Conservation (phyloP, 495 filamentous ascomycete species). For the Penicillium turbatum region DNA sequence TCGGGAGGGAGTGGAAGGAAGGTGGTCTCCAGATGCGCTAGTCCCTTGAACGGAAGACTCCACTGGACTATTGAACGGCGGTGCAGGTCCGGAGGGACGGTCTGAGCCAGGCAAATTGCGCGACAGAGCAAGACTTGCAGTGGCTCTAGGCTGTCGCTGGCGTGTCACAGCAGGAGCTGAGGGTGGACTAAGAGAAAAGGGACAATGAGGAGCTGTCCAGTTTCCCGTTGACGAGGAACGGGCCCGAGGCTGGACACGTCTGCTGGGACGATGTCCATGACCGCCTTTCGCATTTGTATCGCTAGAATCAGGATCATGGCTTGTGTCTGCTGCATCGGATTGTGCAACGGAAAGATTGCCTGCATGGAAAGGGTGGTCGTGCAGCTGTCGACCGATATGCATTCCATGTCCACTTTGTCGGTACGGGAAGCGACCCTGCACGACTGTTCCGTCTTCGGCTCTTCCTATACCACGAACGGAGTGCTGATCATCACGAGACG, state of each 20-base stretch:
- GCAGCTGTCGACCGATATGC: conserved; percentile 20
- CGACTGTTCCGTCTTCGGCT: conserved; percentile 36
- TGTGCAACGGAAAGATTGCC: conserved; percentile 21
- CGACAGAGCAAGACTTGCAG: conserved; percentile 3
- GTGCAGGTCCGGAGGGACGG: conserved; percentile 1
- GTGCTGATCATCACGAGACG: conserved; percentile 1
- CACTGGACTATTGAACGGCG: background rate
- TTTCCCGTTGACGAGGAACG: background rate
- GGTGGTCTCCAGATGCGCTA: background rate
- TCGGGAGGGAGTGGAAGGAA: background rate
- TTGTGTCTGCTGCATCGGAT: background rate
- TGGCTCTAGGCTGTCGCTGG: conserved; percentile 1
- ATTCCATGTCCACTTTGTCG: conserved; percentile 40
- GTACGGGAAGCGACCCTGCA: conserved; percentile 36
- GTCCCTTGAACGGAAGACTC: background rate
- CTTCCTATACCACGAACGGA: conserved; percentile 22
- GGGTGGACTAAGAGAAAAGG: background rate
- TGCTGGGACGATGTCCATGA: background rate
- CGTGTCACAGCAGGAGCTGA: background rate
- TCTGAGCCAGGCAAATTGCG: conserved; percentile 8
- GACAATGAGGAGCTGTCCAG: background rate
- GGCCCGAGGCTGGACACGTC: background rate
- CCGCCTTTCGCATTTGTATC: background rate
- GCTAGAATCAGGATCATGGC: background rate
- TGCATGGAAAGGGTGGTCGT: conserved; percentile 38